phyloP scores from a whole-genome alignment of 768 basidiomycete genomes.

The Ephemerocybe angulata region DNA sequence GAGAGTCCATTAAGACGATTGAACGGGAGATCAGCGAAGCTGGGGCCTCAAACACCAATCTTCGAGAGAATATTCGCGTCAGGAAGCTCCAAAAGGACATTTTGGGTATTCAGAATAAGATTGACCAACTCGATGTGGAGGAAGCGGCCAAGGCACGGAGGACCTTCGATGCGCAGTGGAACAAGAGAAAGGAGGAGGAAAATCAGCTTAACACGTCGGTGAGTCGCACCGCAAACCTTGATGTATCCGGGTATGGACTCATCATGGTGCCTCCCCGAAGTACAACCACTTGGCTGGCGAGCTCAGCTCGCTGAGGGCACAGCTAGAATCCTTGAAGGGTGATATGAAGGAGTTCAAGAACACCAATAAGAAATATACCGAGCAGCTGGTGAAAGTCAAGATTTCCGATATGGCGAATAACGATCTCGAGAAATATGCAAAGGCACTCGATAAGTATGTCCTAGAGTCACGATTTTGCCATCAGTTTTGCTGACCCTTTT shows the following conservation, averaged over 20 bases:
- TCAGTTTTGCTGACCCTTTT: constrained; percentile 14
- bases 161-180: constrained; percentile 81
- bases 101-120: constrained; percentile 59
- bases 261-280: constrained; percentile 33
- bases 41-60: constrained; percentile 61
- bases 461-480: neutral
- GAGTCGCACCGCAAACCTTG: too few relatives aligned
- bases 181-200: constrained; percentile 67
- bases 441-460: constrained; percentile 91
- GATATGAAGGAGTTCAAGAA: constrained; percentile 87
- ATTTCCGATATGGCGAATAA: constrained; percentile 97
- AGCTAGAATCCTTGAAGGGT: constrained; percentile 58
- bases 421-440: constrained; percentile 96
- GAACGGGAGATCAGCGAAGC: constrained; percentile 80
- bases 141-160: constrained; percentile 79
- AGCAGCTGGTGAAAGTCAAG: constrained; percentile 95
- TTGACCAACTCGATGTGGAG: constrained; percentile 78
- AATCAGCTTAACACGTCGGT: constrained; percentile 69
- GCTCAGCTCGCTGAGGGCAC: constrained; percentile 65
- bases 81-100: constrained; percentile 68
- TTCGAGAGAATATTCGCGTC: constrained; percentile 81
- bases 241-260: too few relatives aligned
- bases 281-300: constrained; percentile 83
- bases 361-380: constrained; percentile 79
- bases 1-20: constrained; percentile 49